These are phyloP conservation scores for Xeromyces bisporus DNA, from an alignment of 495 filamentous ascomycete species.

Conservation along the genomic window DNA sequence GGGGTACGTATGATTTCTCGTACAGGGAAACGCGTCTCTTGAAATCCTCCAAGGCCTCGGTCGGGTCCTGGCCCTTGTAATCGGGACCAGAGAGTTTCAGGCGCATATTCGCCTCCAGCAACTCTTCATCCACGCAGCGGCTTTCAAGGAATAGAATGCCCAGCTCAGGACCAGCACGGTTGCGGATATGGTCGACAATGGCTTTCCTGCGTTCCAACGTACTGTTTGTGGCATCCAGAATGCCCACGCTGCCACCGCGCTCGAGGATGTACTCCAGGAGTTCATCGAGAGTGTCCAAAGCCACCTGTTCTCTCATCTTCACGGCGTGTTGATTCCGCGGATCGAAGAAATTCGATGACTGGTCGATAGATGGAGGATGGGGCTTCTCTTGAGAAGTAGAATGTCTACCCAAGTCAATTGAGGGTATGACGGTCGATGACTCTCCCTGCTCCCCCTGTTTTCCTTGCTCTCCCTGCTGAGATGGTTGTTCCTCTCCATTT, in stretches of 20 bases:
- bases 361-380: slow-evolving; percentile 47
- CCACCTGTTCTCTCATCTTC: slow-evolving; percentile 75
- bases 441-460: slow-evolving; percentile 11
- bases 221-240: slow-evolving; percentile 94
- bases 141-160: slow-evolving; percentile 90
- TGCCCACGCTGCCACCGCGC: slow-evolving; percentile 81
- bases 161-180: slow-evolving; percentile 67
- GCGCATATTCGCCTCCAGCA: slow-evolving; percentile 94
- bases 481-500: slow-evolving; percentile 22
- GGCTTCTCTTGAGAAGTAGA: slow-evolving; percentile 14
- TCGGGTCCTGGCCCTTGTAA: slow-evolving; percentile 83
- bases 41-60: slow-evolving; percentile 71
- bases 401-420: slow-evolving; percentile 11
- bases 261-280: slow-evolving; percentile 73
- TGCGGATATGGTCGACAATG: slow-evolving; percentile 65
- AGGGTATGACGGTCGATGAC: slow-evolving; percentile 13
- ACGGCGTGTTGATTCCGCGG: slow-evolving; percentile 71
- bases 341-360: slow-evolving; percentile 89
- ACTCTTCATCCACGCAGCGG: slow-evolving; percentile 61
- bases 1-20: slow-evolving; percentile 76
- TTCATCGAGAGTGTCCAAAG: slow-evolving; percentile 82
- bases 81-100: slow-evolving; percentile 94
- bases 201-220: slow-evolving; percentile 70
- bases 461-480: no score
- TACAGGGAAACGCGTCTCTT: slow-evolving; percentile 87